Base-by-base conservation (phyloP, 192 early-diverging fungal genomes). In the Dissophora globulifera region DNA sequence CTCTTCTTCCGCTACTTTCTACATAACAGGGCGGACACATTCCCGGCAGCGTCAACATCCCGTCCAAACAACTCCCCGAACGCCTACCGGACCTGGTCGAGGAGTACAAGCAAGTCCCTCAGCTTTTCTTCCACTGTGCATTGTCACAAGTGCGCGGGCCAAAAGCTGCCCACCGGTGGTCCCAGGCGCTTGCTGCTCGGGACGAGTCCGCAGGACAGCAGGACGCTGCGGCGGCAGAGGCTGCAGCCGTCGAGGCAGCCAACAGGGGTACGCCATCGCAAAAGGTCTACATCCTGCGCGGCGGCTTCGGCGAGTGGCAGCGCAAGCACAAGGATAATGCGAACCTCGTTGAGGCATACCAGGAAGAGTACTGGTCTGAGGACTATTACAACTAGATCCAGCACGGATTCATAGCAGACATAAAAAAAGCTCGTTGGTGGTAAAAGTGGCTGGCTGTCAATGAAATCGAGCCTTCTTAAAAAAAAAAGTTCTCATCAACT, bases 71-170 rank as follows among this genome's bases (percentile, higher is more conserved):
- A 27, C 79, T 96, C 43, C 64, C 66, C 4, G 86, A 85, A 25
- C 42, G 51, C 29, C 74, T 85, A 0, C 79, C 69, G 1, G 53
- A 45, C 9, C 29, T 87, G 29, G 68, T 90, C 53, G 75, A 80
- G 16, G 60, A 89, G 48, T 89, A 90, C 72, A 54, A 59, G 31
- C 15, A 66, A 27, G 86, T 93, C 6, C 92, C 92, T 1, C 57
- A 79, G 23, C 62, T 97, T 4, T 82, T 92, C 62, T 96, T 97
- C 60, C 95, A 96, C 67, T 97, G 96, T 62, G 90, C 93, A 2
- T 69, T 94, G 20, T 95, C 93, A 19, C 94, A 96, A 82, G 86
- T 89, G 5, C 85, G 93, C 47, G 93, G 92, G 4, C 92, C 92
- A 59, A 92, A 90, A 60, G 85, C 85, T 16, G 93, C 93, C 3